These are phyloP conservation scores for Dalbergia oliveri DNA, from an alignment of 306 rosid genomes.

Conservation along the genomic window DNA sequence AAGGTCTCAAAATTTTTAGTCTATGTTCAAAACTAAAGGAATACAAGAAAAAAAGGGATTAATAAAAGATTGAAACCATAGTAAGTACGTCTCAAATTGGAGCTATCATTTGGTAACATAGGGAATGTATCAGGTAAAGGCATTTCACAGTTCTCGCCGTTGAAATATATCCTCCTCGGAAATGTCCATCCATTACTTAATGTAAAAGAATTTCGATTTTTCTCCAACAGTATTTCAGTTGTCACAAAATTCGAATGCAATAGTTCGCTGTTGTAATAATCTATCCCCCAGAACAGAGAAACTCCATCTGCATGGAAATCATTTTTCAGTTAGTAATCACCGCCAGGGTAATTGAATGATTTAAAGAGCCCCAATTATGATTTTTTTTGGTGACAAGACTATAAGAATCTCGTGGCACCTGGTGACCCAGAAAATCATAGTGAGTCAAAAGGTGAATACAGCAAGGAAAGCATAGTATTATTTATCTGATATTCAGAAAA, in stretches of 20 bases:
- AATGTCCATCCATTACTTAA: conserved; percentile 78
- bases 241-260: conserved; percentile 57
- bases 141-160: conserved; percentile 80
- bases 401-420: no score
- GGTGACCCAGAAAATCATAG: no score
- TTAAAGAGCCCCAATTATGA: no score
- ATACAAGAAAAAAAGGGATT: conserved; percentile 30
- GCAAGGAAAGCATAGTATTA: no score
- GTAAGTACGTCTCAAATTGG: conserved; percentile 27
- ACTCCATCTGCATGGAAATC: conserved; percentile 65
- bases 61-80: conserved; percentile 28
- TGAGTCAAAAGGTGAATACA: no score
- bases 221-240: conserved; percentile 68
- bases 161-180: conserved; percentile 83
- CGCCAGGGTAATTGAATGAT: no score
- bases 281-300: conserved; percentile 81
- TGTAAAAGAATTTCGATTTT: conserved; percentile 67
- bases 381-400: no score
- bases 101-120: conserved; percentile 63
- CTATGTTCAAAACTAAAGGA: conserved; percentile 32
- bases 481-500: no score
- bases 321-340: neutral
- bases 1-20: neutral
- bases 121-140: conserved; percentile 75
- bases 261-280: conserved; percentile 62